phyloP scores from a whole-genome alignment of 73 alveolate genomes.

The Paraurostyla sp. region DNA sequence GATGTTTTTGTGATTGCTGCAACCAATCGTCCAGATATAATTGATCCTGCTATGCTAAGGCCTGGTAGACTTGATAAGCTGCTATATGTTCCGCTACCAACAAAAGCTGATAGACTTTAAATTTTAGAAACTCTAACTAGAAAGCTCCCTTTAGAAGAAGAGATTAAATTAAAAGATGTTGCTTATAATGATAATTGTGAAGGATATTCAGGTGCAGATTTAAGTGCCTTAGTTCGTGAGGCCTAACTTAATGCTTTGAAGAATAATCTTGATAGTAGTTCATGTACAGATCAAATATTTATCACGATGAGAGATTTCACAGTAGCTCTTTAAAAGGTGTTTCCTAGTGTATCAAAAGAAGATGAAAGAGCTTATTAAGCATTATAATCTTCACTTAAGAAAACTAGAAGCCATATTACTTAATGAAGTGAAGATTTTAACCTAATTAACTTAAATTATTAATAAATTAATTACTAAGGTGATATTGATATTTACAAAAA shows the following conservation, averaged over 20 bases:
- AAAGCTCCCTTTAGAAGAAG: conserved; percentile 83
- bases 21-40: conserved; percentile 99
- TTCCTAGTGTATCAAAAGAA: conserved; percentile 91
- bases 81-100: conserved; percentile 98
- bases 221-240: conserved; percentile 96
- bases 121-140: conserved; percentile 93
- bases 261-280: conserved; percentile 61
- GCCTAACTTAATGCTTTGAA: conserved; percentile 94
- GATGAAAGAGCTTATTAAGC: conserved; percentile 88
- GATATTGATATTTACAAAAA: no score
- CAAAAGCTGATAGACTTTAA: conserved; percentile 91
- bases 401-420: conserved; percentile 78
- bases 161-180: conserved; percentile 85
- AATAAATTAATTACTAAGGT: not conserved
- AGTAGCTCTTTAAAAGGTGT: conserved; percentile 87
- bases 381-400: conserved; percentile 82
- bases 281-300: conserved; percentile 58
- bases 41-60: conserved; percentile 99
- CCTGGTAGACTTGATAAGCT: conserved; percentile 98
- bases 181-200: conserved; percentile 88
- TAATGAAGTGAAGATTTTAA: conserved; percentile 1
- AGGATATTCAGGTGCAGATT: conserved; percentile 99
- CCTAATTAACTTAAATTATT: not conserved
- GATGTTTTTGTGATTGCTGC: conserved; percentile 99
- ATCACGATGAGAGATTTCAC: conserved; percentile 88